These are phyloP conservation scores for Kodamaea nitidulidarum DNA, from an alignment of 805 yeast species.

Conservation along the genomic window DNA sequence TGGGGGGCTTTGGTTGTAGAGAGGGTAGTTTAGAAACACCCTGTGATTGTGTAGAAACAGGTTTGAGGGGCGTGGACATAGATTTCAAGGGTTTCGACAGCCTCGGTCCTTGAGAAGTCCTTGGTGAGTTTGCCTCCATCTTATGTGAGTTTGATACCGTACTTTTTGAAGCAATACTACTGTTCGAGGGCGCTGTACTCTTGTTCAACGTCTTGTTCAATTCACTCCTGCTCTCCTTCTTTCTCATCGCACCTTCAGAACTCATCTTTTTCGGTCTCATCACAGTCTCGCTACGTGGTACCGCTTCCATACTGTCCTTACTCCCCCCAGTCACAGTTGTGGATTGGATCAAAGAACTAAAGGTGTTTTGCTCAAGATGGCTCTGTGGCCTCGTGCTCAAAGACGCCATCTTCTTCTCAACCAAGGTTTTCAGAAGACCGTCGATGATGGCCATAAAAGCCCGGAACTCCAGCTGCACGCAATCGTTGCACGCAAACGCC, in stretches of 20 bases:
- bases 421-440: slow-evolving; percentile 15
- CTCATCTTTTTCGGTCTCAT: slow-evolving; percentile 5
- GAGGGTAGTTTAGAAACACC: too few relatives aligned
- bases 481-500: slow-evolving; percentile 37
- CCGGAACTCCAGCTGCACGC: slow-evolving; percentile 31
- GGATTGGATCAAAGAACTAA: slow-evolving; percentile 29
- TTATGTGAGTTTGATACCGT: too few relatives aligned
- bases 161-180: too few relatives aligned
- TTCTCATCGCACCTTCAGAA: too few relatives aligned
- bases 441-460: slow-evolving; percentile 21
- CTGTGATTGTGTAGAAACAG: too few relatives aligned
- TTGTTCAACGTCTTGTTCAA: too few relatives aligned
- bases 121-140: too few relatives aligned
- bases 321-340: slow-evolving; percentile 23
- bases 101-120: too few relatives aligned
- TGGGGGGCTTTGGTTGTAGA: slow-evolving; percentile 18
- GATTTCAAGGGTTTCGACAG: too few relatives aligned
- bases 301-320: slow-evolving; percentile 21
- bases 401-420: slow-evolving; percentile 12
- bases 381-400: slow-evolving; percentile 5
- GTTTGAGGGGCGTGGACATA: too few relatives aligned
- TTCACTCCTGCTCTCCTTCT: too few relatives aligned
- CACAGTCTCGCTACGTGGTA: slow-evolving; percentile 18
- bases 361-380: slow-evolving; percentile 6
- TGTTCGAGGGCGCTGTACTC: too few relatives aligned